These are phyloP conservation scores for Albugo candida DNA, from an alignment of 352 stramenopile species.

Conservation along the genomic window DNA sequence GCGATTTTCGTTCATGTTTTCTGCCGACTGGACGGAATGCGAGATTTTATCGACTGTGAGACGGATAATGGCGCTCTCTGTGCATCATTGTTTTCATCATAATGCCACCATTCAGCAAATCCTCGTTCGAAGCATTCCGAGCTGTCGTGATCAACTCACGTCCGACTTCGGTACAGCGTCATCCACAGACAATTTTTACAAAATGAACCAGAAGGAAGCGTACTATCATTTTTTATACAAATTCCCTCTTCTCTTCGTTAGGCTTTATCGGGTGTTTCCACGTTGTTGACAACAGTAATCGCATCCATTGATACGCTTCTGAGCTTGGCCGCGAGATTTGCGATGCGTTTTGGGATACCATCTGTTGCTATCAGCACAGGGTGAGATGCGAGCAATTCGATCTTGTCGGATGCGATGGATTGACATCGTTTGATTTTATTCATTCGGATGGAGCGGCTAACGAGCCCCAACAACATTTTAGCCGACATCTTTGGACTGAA, in stretches of 20 bases:
- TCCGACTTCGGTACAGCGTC: constrained; percentile 47
- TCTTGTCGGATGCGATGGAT: constrained; percentile 20
- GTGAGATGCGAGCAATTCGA: constrained; percentile 58
- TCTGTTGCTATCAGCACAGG: constrained; percentile 32
- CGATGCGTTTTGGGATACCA: constrained; percentile 46
- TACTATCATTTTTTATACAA: no score
- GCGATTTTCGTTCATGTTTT: constrained; percentile 64
- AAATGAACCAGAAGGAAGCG: background rate
- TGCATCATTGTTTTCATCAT: constrained; percentile 77
- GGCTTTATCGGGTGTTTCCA: no score
- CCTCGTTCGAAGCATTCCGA: constrained; percentile 40
- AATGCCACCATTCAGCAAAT: constrained; percentile 64
- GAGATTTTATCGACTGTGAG: constrained; percentile 47
- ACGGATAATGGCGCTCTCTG: constrained; percentile 58
- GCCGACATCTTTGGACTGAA: constrained; percentile 52
- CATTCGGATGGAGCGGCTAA: constrained; percentile 45
- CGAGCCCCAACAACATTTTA: constrained; percentile 53
- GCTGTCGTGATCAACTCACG: constrained; percentile 13
- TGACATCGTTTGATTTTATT: constrained; percentile 35
- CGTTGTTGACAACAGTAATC: constrained; percentile 7
- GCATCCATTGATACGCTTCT: constrained; percentile 54
- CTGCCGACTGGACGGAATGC: constrained; percentile 41
- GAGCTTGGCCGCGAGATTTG: constrained; percentile 40
- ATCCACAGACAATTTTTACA: constrained; percentile 39
- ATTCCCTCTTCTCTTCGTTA: no score